These are phyloP conservation scores for Podospora didyma DNA, from an alignment of 495 filamentous ascomycete species.

Conservation along the genomic window DNA sequence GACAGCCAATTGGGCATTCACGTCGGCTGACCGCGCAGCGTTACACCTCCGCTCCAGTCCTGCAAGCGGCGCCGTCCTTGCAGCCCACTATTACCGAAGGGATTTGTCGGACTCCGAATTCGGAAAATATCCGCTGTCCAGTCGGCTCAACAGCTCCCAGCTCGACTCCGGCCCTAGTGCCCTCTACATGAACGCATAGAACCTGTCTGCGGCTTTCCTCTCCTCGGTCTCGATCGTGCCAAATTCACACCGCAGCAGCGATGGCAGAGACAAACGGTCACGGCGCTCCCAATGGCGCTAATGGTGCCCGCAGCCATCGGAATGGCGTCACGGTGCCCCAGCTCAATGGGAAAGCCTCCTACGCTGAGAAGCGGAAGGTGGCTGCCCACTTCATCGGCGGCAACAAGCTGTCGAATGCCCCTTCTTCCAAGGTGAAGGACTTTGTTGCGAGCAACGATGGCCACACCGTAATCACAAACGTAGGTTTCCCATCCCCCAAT, in stretches of 20 bases:
- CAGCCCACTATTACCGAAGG: neutral
- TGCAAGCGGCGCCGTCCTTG: neutral
- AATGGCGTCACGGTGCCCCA: conserved; percentile 37
- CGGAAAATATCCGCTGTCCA: conserved; percentile 6
- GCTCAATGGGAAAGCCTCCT: conserved; percentile 49
- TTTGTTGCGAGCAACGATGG: conserved; percentile 87
- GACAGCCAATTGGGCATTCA: conserved; percentile 1
- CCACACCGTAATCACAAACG: conserved; percentile 96
- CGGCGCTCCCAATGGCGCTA: conserved; percentile 26
- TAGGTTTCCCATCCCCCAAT: conserved; percentile 45
- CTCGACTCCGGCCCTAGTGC: neutral
- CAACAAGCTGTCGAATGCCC: conserved; percentile 75
- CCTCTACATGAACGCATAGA: conserved; percentile 4
- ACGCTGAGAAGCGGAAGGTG: conserved; percentile 73
- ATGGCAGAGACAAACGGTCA: conserved; percentile 51
- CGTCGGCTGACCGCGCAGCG: neutral
- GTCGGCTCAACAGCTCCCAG: neutral
- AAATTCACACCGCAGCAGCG: conserved; percentile 18
- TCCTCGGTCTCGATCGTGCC: neutral
- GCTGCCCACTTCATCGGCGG: conserved; percentile 94
- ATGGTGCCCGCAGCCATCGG: conserved; percentile 24
- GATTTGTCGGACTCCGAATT: conserved; percentile 10
- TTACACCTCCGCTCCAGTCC: neutral
- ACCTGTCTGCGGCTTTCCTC: conserved; percentile 4
- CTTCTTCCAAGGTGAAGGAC: conserved; percentile 81